Base-by-base conservation (phyloP, 73 alveolate species). In the Symbiodinium pilosum region DNA sequence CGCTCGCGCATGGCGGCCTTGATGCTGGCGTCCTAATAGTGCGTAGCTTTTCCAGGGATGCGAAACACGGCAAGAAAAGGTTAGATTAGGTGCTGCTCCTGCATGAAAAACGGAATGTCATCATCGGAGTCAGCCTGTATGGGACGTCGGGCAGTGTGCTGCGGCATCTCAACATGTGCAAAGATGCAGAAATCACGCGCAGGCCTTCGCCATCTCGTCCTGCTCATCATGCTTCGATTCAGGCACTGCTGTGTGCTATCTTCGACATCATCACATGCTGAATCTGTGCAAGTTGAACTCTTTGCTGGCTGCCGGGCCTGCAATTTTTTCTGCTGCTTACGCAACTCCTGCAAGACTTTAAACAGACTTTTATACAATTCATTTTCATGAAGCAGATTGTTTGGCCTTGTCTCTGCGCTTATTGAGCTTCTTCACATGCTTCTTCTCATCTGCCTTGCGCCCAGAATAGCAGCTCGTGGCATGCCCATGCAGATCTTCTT, bases 1-100 rank as follows among this genome's bases (percentile, higher is more conserved):
- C 96, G 51, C 75, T 91, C 96, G 41, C 96, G 69, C 96, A 91
- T 91, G 75, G 96, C 96, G 18, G 96, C 96, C 52, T 91, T 91
- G 96, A 91, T 91, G 52, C 87, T 56, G 87, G 96, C 96, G n/a
- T 91, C 96, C 96, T 91, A 8, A 20, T 36, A 38, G 21, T 16
- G 5, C 32, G 73, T 32, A 20, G 73, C 73, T 3, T 3, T 20
- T 56, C 73, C 73, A 56, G 7, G 26, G 32, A 11, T 24, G 24
- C 81, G 30, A 26, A n/a, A n/a, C n/a, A n/a, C n/a, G 20, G 73
- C 73, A 54, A 54, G 26, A 16, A 8, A n/a, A n/a, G n/a, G n/a
- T n/a, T n/a, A n/a, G n/a, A n/a, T n/a, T 54, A 16, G 26, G 16
- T 12, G 77, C 28, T 28, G 86, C n/a, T 54, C 96, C 96, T 91